These are phyloP conservation scores for Phalaenopsis aphrodite DNA, from an alignment of 106 monocot species.

Conservation along the genomic window DNA sequence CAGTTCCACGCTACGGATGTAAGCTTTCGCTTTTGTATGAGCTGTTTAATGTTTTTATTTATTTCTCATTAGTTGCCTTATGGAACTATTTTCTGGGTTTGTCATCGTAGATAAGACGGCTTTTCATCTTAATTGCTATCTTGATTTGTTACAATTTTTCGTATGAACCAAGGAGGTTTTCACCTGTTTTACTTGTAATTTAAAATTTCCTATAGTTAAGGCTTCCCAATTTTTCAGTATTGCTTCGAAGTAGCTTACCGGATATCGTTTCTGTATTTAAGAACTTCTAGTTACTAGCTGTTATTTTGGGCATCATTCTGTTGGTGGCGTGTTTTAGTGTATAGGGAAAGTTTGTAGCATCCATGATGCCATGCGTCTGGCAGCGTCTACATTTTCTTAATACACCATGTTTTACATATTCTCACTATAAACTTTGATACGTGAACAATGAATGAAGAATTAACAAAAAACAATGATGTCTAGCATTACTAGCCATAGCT, in stretches of 20 bases:
- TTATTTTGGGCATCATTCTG: no score
- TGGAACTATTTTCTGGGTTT: slow-evolving; percentile 6
- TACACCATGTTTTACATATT: neutral
- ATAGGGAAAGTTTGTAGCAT: neutral
- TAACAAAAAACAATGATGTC: neutral
- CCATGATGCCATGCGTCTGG: neutral
- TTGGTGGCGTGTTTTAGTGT: neutral
- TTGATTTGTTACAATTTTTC: neutral
- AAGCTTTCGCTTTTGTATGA: slow-evolving; percentile 25
- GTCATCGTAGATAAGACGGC: neutral
- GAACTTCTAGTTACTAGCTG: neutral
- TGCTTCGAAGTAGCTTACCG: neutral
- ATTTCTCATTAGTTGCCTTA: slow-evolving; percentile 2
- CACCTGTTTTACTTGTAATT: neutral
- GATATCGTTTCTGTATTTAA: neutral
- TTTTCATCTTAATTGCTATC: slow-evolving; percentile 6
- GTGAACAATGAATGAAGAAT: neutral
- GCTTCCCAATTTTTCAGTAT: neutral
- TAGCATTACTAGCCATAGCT: neutral
- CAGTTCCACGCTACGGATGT: slow-evolving; percentile 95
- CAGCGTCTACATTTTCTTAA: neutral
- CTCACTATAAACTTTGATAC: neutral
- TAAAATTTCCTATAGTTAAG: neutral
- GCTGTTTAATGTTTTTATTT: neutral
- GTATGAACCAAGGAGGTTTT: neutral